A percentile compares a stretch with the other conserved stretches of the same genome.
Evolutionary conservation across 2,329 filamentous ascomycete genomes (phyloP).

Genomic region (Fulvia fulva): DNA sequence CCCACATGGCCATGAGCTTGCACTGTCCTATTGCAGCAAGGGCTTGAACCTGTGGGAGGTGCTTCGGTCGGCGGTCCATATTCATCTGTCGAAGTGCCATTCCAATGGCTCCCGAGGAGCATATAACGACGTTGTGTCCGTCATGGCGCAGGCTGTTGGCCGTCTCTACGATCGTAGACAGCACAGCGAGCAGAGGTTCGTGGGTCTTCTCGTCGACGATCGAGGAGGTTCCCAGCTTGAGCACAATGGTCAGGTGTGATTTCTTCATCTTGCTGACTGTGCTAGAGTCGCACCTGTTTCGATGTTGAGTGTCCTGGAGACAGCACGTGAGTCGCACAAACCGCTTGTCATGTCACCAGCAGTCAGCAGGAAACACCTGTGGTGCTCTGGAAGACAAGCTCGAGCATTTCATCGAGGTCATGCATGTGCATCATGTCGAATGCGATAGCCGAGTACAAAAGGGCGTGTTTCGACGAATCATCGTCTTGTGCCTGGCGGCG

Average conservation of each 20-base stretch:
- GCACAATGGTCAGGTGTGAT: slow-evolving; percentile 70
- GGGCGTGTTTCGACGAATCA: background rate
- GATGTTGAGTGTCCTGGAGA: background rate
- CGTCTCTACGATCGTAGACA: slow-evolving; percentile 91
- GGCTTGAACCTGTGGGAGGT: slow-evolving; percentile 85
- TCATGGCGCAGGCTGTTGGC: slow-evolving; percentile 80
- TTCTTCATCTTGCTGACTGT: slow-evolving; percentile 56
- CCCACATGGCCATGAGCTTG: slow-evolving; percentile 91
- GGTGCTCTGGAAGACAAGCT: background rate
- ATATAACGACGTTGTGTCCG: slow-evolving; percentile 91
- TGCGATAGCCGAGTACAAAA: background rate
- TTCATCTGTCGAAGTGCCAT: slow-evolving; percentile 90
- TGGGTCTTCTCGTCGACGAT: slow-evolving; percentile 96
- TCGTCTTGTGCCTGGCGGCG: background rate
- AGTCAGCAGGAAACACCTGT: background rate
- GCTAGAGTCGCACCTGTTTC: background rate
- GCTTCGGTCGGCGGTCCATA: slow-evolving; percentile 79
- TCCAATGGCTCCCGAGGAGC: slow-evolving; percentile 94
- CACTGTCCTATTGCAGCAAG: slow-evolving; percentile 95
- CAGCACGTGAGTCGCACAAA: background rate
- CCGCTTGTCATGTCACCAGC: background rate
- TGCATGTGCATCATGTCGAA: background rate
- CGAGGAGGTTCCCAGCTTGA: slow-evolving; percentile 94
- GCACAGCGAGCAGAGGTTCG: slow-evolving; percentile 83
- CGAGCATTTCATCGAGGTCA: background rate